Evolutionary conservation across 768 basidiomycete genomes (phyloP), one percentile per base, ranked within the genome.

Genomic region (Polyporus arcularius): DNA sequence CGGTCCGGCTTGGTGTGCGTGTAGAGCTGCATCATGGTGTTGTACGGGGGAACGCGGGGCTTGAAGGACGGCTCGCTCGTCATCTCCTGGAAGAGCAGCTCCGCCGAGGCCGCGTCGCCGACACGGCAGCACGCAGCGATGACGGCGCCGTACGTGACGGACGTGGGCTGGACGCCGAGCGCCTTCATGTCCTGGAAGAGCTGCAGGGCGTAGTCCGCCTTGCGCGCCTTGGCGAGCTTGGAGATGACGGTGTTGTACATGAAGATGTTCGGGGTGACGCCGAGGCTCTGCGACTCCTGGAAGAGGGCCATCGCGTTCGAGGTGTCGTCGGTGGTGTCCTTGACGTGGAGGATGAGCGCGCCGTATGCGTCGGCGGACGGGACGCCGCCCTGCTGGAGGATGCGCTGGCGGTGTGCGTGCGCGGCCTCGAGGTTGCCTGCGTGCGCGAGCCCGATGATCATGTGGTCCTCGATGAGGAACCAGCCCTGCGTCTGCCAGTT

Each of bases 21-120:
- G 75, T 94, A 95, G 67, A 96, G 80, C 73, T 99, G 97, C 85
- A 99, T 98, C 95, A 99, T 97, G 38, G 90, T 95, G 77, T 99
- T 99, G 81, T 88, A 99, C 0, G 96, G 96, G 18, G 96, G 97
- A 1, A 97, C 87, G 7, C 95, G 82, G 9, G 96, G 89, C 75
- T 82, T 89, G 80, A 94, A 98, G 66, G 88, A 89, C 39, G 74
- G 78, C 60, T 85, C 79, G 46, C 73, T 64, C 0, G 79, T 72
- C 97, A 99, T 98, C 78, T 98, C 95, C 57, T 75, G 70, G 76
- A 97, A 99, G 47, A 97, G 75, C 9, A 79, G 76, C 73, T 92
- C 92, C 5, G 97, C 97, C 0, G 90, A 86, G 4, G 78, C 75
- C 6, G 85, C 83, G 70, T 98, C 95, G 2, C 97, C 97, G 3